phyloP scores from a whole-genome alignment of 495 filamentous ascomycete species.

The Xylaria intraflava region DNA sequence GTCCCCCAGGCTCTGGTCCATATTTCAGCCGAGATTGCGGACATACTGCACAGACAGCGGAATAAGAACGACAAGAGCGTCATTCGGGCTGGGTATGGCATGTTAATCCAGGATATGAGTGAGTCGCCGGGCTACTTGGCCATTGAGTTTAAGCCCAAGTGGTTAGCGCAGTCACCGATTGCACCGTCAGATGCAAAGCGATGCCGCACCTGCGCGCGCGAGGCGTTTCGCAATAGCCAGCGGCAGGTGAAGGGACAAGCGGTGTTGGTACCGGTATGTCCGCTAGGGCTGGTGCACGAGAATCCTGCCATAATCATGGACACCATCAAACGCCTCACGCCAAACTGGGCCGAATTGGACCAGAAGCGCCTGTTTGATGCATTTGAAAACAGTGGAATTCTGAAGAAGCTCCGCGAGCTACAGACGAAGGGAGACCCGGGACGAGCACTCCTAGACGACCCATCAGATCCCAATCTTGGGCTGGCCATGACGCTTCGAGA shows the following conservation, averaged over 20 bases:
- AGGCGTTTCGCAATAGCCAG: conserved; percentile 48
- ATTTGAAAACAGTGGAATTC: conserved; percentile 21
- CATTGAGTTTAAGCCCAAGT: conserved; percentile 82
- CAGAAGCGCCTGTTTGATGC: conserved; percentile 15
- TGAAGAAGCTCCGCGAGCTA: conserved; percentile 40
- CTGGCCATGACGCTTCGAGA: conserved; percentile 67
- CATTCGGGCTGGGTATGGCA: conserved; percentile 19
- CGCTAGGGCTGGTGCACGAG: conserved; percentile 32
- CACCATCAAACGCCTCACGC: conserved; percentile 28
- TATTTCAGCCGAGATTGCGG: conserved; percentile 41
- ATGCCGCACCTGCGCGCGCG: conserved; percentile 82
- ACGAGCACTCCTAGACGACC: conserved; percentile 33
- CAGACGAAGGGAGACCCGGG: conserved; percentile 46
- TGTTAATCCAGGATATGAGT: neutral
- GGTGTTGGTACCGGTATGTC: conserved; percentile 21
- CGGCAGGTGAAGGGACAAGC: conserved; percentile 17
- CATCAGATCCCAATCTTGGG: conserved; percentile 28
- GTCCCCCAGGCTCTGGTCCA: conserved; percentile 53
- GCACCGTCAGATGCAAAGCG: conserved; percentile 58
- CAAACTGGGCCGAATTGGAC: conserved; percentile 23
- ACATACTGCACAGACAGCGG: conserved; percentile 21
- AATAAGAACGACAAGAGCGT: conserved; percentile 33
- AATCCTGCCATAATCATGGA: conserved; percentile 26
- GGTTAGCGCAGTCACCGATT: conserved; percentile 57
- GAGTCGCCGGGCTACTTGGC: conserved; percentile 35